Conservation (phyloP, 1,284 basidiomycete genomes). For the Naganishia cerealis region DNA sequence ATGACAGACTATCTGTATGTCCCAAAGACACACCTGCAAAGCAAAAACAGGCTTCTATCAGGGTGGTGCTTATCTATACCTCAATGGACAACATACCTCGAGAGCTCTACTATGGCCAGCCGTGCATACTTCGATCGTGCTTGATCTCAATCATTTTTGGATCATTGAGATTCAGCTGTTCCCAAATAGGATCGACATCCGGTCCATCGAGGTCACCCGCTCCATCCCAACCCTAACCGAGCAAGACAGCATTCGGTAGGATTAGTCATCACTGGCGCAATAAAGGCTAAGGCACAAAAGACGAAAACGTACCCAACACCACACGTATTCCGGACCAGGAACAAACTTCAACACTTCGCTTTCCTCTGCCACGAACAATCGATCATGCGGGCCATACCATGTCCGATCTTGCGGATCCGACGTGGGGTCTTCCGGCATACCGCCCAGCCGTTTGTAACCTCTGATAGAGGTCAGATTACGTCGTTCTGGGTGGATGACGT, state of each 20-base stretch:
- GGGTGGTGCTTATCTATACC: not conserved
- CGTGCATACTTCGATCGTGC: conserved; percentile 64
- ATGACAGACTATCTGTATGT: not conserved
- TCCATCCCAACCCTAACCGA: conserved; percentile 99
- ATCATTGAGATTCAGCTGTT: conserved; percentile 67
- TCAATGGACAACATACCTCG: not conserved
- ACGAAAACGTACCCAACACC: conserved; percentile 61
- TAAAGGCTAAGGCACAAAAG: not conserved
- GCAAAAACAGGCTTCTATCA: not conserved
- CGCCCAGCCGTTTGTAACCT: conserved; percentile 83
- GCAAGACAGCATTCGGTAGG: conserved; percentile 60
- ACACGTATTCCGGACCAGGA: conserved; percentile 70
- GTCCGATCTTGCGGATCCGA: conserved; percentile 90
- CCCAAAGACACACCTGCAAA: not conserved
- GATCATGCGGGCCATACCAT: conserved; percentile 91
- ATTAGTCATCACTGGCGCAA: not conserved
- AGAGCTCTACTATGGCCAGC: conserved; percentile 1
- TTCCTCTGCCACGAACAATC: conserved; percentile 85
- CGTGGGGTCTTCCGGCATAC: conserved; percentile 85
- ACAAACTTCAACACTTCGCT: conserved; percentile 70
- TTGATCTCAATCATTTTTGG: conserved; percentile 67
- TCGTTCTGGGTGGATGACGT: conserved; percentile 83
- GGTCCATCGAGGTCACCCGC: conserved; percentile 92
- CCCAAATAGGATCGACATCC: conserved; percentile 89
- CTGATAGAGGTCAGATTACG: conserved; percentile 89